Conservation (phyloP, 495 filamentous ascomycete species). For the Xylaria nigripes region DNA sequence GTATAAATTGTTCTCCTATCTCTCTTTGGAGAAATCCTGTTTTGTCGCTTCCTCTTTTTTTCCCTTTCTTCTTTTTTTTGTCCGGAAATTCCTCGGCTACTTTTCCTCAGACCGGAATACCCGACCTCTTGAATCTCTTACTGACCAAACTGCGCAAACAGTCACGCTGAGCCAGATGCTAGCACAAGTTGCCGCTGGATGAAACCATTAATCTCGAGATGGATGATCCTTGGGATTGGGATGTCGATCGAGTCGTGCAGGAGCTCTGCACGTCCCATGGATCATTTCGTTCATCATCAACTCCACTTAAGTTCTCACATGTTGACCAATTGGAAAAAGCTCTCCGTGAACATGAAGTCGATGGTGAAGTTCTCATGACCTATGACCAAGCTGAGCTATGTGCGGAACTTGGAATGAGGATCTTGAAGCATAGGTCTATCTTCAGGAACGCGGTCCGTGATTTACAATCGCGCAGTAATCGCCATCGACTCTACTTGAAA, state of each 20-base stretch:
- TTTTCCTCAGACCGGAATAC: neutral
- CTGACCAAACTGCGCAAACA: neutral
- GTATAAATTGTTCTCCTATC: neutral
- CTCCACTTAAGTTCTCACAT: conserved; percentile 40
- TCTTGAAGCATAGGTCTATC: conserved; percentile 26
- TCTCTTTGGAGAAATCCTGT: neutral
- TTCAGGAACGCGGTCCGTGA: conserved; percentile 24
- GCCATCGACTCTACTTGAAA: conserved; percentile 24
- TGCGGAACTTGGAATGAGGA: conserved; percentile 25
- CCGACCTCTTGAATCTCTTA: neutral
- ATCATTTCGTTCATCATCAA: conserved; percentile 32
- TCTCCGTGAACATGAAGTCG: conserved; percentile 52
- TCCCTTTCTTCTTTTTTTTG: neutral
- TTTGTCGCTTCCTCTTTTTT: neutral
- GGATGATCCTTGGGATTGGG: conserved; percentile 61
- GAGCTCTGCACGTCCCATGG: conserved; percentile 51
- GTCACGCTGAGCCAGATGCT: neutral
- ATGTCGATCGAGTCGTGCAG: conserved; percentile 52
- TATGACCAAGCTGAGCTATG: conserved; percentile 28
- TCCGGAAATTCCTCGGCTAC: neutral
- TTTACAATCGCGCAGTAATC: conserved; percentile 25
- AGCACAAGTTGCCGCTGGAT: neutral
- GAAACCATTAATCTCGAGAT: neutral
- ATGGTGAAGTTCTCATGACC: conserved; percentile 53
- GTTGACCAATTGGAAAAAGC: conserved; percentile 39